Evolutionary conservation across 2,329 filamentous ascomycete genomes (phyloP), one percentile per base, ranked within the genome.

Genomic region (Pseudohalonectria lignicola): DNA sequence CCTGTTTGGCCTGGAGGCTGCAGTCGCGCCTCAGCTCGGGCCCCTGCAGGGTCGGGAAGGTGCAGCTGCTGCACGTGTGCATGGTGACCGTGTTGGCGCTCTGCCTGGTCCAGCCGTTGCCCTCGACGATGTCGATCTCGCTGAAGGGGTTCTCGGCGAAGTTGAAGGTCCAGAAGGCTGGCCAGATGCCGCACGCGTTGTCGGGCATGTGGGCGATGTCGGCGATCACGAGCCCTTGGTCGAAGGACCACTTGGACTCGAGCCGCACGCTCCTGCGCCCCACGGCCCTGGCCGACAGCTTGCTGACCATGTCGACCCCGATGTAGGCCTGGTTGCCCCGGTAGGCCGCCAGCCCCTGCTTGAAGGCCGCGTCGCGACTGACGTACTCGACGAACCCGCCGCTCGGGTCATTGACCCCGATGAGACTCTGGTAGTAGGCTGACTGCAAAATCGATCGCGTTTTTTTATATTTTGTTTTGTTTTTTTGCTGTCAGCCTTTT

Each of bases 91-190:
- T 53, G 49, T 71, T 69, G 34, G 51, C 46, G 12, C 49, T 44
- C 40, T 65, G 60, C 25, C 51, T 46, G 48, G 37, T 13, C 31
- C 20, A 28, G 34, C 69, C 68, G 39, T 70, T 61, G 20, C 67
- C 68, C 51, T 74, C 70, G 43, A 74, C 66, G 43, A 73, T 69
- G 46, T 74, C 69, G 43, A 74, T 64, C 49, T 73, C 69, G 34
- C 67, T 67, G 36, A 62, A 56, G 19, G 55, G 57, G 17, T 69
- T 66, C 64, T 69, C 72, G 41, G 59, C 48, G 12, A 52, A 48
- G 37, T 51, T 53, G 46, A 46, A 49, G 2, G 44, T 41, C 49
- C 50, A 53, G 39, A 66, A 47, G 1, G 69, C 67, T 23, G 67
- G 67, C 69, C 69, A 74, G 11, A 62, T 61, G 16, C 69, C 69